Conservation (phyloP, 2,329 filamentous ascomycete genomes). For the Corynespora cassiicola region DNA sequence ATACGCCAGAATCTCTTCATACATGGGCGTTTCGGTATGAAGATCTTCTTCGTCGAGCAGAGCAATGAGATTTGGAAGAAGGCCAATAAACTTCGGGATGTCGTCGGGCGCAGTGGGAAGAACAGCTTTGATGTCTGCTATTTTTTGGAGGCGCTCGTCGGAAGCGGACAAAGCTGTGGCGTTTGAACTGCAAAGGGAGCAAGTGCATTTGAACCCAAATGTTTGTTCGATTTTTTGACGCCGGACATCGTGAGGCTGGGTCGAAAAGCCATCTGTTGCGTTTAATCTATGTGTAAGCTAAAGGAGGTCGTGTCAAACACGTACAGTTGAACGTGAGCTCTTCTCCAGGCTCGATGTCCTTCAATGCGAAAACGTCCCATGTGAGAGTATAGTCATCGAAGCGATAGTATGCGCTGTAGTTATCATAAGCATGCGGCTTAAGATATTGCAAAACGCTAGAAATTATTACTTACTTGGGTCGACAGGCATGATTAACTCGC, state of each 20-base stretch:
- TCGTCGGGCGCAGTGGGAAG: slow-evolving; percentile 26
- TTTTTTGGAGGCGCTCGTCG: slow-evolving; percentile 31
- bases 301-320: neutral
- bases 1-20: slow-evolving; percentile 42
- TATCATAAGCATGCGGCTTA: neutral
- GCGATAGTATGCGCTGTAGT: slow-evolving; percentile 30
- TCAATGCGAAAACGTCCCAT: slow-evolving; percentile 35
- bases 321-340: slow-evolving; percentile 40
- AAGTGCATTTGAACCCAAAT: slow-evolving; percentile 39
- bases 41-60: slow-evolving; percentile 35
- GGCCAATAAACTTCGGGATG: slow-evolving; percentile 25
- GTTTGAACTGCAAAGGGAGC: slow-evolving; percentile 33
- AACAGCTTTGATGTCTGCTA: slow-evolving; percentile 28
- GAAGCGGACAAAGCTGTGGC: slow-evolving; percentile 21
- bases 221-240: slow-evolving; percentile 23
- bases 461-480: slow-evolving; percentile 35
- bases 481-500: slow-evolving; percentile 44
- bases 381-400: slow-evolving; percentile 36
- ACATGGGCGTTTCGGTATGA: slow-evolving; percentile 27
- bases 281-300: neutral
- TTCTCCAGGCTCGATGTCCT: slow-evolving; percentile 31
- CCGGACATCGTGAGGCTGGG: slow-evolving; percentile 20
- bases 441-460: no score
- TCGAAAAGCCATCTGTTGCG: slow-evolving; percentile 34
- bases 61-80: slow-evolving; percentile 30